Conservation (phyloP, 2,329 filamentous ascomycete species). For the Leptographium wingfieldii region DNA sequence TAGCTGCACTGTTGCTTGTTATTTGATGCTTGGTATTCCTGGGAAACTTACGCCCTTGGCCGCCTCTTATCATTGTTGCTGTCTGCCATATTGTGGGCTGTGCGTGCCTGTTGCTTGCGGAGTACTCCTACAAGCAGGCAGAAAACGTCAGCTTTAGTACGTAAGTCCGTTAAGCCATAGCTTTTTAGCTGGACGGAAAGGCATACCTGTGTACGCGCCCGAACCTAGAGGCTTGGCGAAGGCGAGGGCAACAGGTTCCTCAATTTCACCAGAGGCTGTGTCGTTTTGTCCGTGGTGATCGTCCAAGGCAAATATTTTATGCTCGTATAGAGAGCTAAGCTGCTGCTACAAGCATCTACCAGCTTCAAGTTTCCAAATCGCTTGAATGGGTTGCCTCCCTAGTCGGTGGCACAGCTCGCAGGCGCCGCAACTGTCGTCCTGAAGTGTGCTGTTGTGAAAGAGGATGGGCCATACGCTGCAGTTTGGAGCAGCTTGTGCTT, state of each 20-base stretch:
- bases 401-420: not conserved
- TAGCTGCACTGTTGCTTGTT: not conserved
- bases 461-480: not conserved
- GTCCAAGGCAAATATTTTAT: too few relatives aligned
- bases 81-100: not conserved
- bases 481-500: not conserved
- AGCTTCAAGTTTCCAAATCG: not conserved
- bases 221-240: not conserved
- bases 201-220: not conserved
- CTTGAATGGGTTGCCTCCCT: not conserved
- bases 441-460: not conserved
- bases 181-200: not conserved
- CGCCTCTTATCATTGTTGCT: conserved; percentile 1
- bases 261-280: not conserved
- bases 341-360: not conserved
- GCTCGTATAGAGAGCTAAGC: too few relatives aligned
- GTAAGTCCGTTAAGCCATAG: too few relatives aligned
- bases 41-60: conserved; percentile 9
- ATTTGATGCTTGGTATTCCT: not conserved
- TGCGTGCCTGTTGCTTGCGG: too few relatives aligned
- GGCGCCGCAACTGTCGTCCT: not conserved
- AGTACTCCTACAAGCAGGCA: not conserved
- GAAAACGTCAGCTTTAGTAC: not conserved
- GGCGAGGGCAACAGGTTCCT: not conserved
- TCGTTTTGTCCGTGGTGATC: not conserved